Evolutionary conservation across 2,329 filamentous ascomycete genomes (phyloP), one percentile per base, ranked within the genome.

Genomic region (Xylariales sp.): DNA sequence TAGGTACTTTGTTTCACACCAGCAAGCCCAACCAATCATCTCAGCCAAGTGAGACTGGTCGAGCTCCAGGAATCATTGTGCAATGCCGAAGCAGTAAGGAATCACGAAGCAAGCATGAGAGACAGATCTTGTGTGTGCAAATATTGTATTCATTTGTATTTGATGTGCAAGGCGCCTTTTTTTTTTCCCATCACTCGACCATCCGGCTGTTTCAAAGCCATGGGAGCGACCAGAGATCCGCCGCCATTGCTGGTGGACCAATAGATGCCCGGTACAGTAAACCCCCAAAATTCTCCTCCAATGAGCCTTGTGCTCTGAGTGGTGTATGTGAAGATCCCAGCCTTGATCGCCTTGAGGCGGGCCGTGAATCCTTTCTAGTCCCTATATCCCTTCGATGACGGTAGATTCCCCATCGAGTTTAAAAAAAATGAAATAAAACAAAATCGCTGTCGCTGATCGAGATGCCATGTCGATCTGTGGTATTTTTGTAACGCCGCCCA

Each of bases 401-500:
- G 35, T 37, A 29, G 21, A 29, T 28, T 34, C 23, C 40, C 17
- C 23, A 31, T 18, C 35, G 16, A 25, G 15, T 19, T 29, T 37
- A 17, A 37, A 42, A 34, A 48, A 49, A 50, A 37, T 46, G 31
- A 39, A 41, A 42, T 6, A 10, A 6, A 16, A 6, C 23, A 24
- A 39, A 41, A 35, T 46, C 54, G 54, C 55, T 59, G 41, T 44
- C 47, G 46, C 51, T 53, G 38, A 39, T 45, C 44, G 48, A 51
- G 30, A 57, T 55, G 51, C 54, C 48, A 53, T 55, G 52, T 46
- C 56, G 54, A 51, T 53, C 50, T 46, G 52, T 47, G 53, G 53
- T 55, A 54, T 57, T 54, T n/a, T 29, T 40, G 32, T 46, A 59
- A 59, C 56, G 56, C 56, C 56, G 54, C 53, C 56, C 56, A 56